These are phyloP conservation scores for Phytophthora ramorum DNA, from an alignment of 352 stramenopile species.

Conservation along the genomic window DNA sequence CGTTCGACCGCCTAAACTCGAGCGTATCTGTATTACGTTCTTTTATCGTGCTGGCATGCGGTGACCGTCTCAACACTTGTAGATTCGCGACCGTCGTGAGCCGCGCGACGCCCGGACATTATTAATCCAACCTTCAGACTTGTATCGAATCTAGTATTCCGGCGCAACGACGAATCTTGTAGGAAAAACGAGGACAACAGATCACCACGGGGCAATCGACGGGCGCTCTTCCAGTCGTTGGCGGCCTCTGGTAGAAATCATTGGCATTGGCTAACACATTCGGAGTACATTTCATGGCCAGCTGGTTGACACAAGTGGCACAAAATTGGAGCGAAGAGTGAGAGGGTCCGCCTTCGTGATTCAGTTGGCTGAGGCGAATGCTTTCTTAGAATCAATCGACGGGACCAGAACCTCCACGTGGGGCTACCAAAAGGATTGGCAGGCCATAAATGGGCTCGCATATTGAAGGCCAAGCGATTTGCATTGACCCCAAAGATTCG, in stretches of 20 bases:
- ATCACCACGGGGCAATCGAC: conserved; percentile 9
- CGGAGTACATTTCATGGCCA: conserved; percentile 9
- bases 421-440: too few species aligned
- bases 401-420: conserved; percentile 2
- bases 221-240: conserved; percentile 4
- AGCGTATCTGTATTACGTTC: conserved; percentile 14
- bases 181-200: conserved; percentile 7
- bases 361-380: conserved; percentile 26
- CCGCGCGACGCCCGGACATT: neutral
- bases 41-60: conserved; percentile 11
- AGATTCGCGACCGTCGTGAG: conserved; percentile 29
- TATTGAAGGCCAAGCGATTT: conserved; percentile 11
- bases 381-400: conserved; percentile 20
- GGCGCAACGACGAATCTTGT: conserved; percentile 29
- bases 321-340: conserved; percentile 1
- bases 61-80: conserved; percentile 25
- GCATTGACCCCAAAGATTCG: conserved; percentile 17
- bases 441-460: conserved; percentile 21
- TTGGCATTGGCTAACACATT: conserved; percentile 14
- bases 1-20: neutral
- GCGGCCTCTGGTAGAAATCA: neutral
- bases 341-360: conserved; percentile 11
- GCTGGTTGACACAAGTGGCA: conserved; percentile 11
- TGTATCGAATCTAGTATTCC: conserved; percentile 32
- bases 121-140: conserved; percentile 15